Evolutionary conservation across 2,329 filamentous ascomycete genomes (phyloP), one percentile per base, ranked within the genome.

Genomic region (Paecilomyces fulvus): DNA sequence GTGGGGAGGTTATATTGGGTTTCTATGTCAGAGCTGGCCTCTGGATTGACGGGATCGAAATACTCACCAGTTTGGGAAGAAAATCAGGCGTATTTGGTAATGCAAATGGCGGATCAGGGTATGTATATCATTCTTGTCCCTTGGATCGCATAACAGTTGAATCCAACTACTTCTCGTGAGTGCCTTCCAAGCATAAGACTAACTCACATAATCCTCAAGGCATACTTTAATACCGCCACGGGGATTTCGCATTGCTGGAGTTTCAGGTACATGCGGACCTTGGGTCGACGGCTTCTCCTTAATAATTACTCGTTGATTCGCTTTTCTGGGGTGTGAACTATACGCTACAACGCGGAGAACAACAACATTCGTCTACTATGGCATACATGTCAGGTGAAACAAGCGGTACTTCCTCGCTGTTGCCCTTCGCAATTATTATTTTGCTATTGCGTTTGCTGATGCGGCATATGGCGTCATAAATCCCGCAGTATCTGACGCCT

Each of bases 231-330:
- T 97, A 63, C 90, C 92, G 53, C 94, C 94, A 10, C 81, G 88
- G 63, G 92, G 92, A 52, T 96, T 94, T 75, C 89, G 81, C 62
- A 87, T 97, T 67, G 92, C 89, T 59, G 94, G 94, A 58, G 81
- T 97, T 60, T 88, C 89, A 10, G 94, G 94, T 56, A 89, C 88
- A 53, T 89, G 85, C 66, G 90, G 81, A 37, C 70, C 82, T 52
- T 95, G 90, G 90, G 76, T 96, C 21, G 90, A 96, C 70, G 88
- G 89, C 3, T 90, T 96, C 70, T 87, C 89, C 8, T 79, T 96
- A 56, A 85, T 97, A 65, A 88, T 91, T 65, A 84, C 84, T 51
- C 80, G 85, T 64, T 90, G 73, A 83, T 61, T 8, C 25, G 25
- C 7, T 17, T n/a, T 17, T 2, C 30, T 31, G 10, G 30, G 30